phyloP scores from a whole-genome alignment of 495 filamentous ascomycete genomes.

The Annulohypoxylon bovei region DNA sequence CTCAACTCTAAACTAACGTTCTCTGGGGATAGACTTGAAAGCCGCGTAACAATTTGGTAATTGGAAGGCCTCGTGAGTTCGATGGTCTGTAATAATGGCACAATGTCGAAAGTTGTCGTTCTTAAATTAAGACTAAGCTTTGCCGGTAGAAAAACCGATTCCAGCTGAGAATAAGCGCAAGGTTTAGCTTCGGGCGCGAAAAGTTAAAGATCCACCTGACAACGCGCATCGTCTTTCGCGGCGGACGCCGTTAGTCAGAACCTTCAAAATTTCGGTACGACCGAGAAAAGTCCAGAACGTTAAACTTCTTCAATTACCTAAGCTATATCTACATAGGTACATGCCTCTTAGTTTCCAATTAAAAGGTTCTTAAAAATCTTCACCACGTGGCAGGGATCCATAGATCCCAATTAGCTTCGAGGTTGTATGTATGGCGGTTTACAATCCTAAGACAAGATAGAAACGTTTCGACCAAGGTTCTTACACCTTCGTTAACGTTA shows the following conservation, averaged over 20 bases:
- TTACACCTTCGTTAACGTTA: slow-evolving; percentile 16
- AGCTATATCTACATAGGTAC: neutral
- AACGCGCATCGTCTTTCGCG: slow-evolving; percentile 9
- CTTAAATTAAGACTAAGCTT: neutral
- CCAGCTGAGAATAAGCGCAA: neutral
- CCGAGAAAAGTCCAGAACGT: slow-evolving; percentile 22
- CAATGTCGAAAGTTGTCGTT: neutral
- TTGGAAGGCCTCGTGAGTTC: neutral
- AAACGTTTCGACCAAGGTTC: slow-evolving; percentile 4
- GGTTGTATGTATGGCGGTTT: neutral
- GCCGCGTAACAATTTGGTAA: neutral
- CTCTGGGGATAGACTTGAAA: neutral
- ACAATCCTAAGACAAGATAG: slow-evolving; percentile 3
- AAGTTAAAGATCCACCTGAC: neutral
- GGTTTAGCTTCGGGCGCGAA: neutral
- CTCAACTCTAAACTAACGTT: slow-evolving; percentile 10
- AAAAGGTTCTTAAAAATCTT: neutral
- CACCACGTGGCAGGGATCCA: neutral
- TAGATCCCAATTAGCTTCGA: neutral
- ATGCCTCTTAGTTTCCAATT: neutral
- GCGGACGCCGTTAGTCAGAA: slow-evolving; percentile 8
- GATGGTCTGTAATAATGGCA: neutral
- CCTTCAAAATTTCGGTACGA: slow-evolving; percentile 8
- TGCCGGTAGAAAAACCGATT: neutral
- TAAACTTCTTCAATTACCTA: neutral